Evolutionary conservation across 1,284 basidiomycete genomes (phyloP).

Genomic region (Moesziomyces aphidis): DNA sequence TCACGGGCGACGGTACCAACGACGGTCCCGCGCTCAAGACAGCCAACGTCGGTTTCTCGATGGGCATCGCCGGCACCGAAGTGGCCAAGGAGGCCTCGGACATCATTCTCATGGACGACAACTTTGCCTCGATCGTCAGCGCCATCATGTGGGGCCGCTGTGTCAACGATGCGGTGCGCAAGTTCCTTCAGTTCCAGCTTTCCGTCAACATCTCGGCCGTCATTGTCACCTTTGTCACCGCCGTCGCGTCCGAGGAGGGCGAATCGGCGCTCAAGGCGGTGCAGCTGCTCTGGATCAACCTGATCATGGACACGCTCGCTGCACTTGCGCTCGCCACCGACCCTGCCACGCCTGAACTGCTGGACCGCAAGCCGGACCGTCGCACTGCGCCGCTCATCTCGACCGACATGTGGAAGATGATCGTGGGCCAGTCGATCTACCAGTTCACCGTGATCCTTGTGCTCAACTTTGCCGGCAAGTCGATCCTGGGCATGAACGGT

Average conservation of each 20-base stretch:
- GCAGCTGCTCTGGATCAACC: constrained; percentile 95
- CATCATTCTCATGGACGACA: constrained; percentile 96
- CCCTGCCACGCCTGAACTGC: constrained; percentile 82
- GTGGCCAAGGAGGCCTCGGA: constrained; percentile 99
- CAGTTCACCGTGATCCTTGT: constrained; percentile 86
- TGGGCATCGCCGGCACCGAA: constrained; percentile 99
- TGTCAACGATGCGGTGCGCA: constrained; percentile 96
- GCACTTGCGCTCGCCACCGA: constrained; percentile 96
- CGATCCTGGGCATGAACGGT: constrained; percentile 73
- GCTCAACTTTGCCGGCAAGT: constrained; percentile 85
- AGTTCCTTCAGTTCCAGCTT: constrained; percentile 98
- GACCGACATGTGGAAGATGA: constrained; percentile 85
- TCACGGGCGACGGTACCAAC: constrained; percentile 98
- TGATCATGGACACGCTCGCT: constrained; percentile 95
- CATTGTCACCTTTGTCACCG: constrained; percentile 90
- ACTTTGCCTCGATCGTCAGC: constrained; percentile 92
- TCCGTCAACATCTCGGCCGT: constrained; percentile 96
- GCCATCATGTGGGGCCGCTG: constrained; percentile 99
- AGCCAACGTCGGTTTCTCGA: constrained; percentile 70
- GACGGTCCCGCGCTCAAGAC: constrained; percentile 97
- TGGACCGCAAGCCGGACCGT: constrained; percentile 90
- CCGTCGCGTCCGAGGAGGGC: constrained; percentile 82
- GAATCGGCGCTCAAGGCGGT: constrained; percentile 90
- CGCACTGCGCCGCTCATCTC: constrained; percentile 89
- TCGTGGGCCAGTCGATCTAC: constrained; percentile 87